A percentile compares a stretch with the other conserved stretches of the same genome.
phyloP scores from a whole-genome alignment of 352 stramenopile species.

The Globisporangium radiosum region DNA sequence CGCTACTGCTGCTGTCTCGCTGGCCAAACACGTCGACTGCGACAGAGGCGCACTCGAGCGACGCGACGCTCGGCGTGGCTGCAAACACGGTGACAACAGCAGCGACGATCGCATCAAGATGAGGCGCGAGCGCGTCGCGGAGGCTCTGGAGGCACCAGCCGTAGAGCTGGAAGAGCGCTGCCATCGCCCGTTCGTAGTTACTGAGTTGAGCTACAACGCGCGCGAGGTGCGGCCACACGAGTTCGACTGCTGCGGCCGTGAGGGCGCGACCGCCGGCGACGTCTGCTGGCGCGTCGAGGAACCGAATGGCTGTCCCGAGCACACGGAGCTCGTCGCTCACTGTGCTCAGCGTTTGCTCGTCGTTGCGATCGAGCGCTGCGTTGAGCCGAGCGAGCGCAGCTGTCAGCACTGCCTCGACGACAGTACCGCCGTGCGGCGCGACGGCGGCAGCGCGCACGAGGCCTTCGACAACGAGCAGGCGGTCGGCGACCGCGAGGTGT shows the following conservation, averaged over 20 bases:
- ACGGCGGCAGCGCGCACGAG: conserved; percentile 43
- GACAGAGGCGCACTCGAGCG: conserved; percentile 60
- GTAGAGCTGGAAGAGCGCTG: conserved; percentile 59
- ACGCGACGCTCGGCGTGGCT: conserved; percentile 37
- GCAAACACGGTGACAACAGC: conserved; percentile 61
- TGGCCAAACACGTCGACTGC: conserved; percentile 68
- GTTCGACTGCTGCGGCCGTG: conserved; percentile 38
- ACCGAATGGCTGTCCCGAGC: conserved; percentile 56
- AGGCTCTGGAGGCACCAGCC: conserved; percentile 69
- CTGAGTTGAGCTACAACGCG: conserved; percentile 34
- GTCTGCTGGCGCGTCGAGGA: conserved; percentile 51
- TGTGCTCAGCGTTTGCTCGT: conserved; percentile 13
- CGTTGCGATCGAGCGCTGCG: conserved; percentile 15
- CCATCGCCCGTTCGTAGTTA: conserved; percentile 36
- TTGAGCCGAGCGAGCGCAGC: conserved; percentile 46
- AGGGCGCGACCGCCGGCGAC: conserved; percentile 38
- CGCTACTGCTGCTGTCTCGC: conserved; percentile 1
- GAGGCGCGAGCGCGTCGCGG: conserved; percentile 40
- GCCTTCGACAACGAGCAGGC: conserved; percentile 58
- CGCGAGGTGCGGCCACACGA: conserved; percentile 54
- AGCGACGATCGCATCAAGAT: conserved; percentile 42
- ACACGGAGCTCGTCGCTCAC: conserved; percentile 62
- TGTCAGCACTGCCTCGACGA: conserved; percentile 41
- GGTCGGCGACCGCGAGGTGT: conserved; percentile 41
- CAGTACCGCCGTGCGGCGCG: conserved; percentile 38